Evolutionary conservation across 331 rosid species (phyloP).

Genomic region (Erythrophleum ivorense): DNA sequence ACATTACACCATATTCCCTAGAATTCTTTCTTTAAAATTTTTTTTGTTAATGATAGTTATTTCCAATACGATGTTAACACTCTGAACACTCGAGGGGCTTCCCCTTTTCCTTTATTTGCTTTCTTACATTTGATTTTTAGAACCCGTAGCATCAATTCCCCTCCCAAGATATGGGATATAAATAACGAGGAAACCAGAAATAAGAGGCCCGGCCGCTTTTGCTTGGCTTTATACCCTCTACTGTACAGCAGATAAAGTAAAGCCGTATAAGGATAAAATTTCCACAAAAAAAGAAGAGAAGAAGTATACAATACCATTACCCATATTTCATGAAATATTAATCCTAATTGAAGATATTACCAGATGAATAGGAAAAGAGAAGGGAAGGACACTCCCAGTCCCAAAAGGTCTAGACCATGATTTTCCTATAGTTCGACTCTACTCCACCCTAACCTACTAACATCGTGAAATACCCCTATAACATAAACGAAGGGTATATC

Average conservation of each 20-base stretch:
- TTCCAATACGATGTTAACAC: not conserved
- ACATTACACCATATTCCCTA: not conserved
- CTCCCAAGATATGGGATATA: not conserved
- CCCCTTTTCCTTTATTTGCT: not conserved
- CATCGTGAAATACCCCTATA: conserved; percentile 27
- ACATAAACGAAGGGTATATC: conserved; percentile 31
- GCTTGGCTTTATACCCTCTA: not conserved
- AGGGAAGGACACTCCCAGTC: not conserved
- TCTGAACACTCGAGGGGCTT: not conserved
- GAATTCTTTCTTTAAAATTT: too few relatives aligned
- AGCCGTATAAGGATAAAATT: not conserved
- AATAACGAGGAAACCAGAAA: not conserved
- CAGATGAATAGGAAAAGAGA: not conserved
- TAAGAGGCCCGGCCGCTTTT: not conserved
- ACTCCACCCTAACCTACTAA: conserved; percentile 2
- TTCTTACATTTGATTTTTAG: not conserved
- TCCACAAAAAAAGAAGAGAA: not conserved
- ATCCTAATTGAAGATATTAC: conserved; percentile 25
- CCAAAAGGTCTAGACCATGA: not conserved
- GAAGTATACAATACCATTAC: not conserved
- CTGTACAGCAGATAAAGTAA: not conserved
- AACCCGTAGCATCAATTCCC: not conserved
- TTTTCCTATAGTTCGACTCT: not conserved
- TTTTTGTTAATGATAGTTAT: not conserved
- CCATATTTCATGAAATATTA: conserved; percentile 27